Evolutionary conservation across 768 basidiomycete species (phyloP).

Genomic region (Mycena alexandri): DNA sequence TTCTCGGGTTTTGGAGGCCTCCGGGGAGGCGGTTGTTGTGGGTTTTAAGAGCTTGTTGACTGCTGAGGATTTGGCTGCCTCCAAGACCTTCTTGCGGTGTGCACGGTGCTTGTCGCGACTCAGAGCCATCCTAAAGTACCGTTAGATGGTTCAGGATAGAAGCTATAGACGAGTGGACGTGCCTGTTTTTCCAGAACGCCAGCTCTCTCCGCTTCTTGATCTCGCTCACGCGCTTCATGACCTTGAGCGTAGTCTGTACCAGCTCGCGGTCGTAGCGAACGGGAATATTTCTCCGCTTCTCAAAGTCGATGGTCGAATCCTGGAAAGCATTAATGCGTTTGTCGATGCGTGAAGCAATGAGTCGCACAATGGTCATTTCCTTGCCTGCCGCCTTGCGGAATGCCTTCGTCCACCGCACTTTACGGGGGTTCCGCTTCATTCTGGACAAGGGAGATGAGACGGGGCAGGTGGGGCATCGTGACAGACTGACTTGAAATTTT

Average conservation of each 20-base stretch:
- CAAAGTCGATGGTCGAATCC: constrained; percentile 99
- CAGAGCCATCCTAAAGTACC: constrained; percentile 78
- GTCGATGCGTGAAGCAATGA: constrained; percentile 3
- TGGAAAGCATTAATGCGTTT: constrained; percentile 45
- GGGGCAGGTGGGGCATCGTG: neutral
- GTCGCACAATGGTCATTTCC: constrained; percentile 96
- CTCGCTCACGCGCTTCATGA: constrained; percentile 95
- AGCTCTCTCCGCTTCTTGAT: constrained; percentile 92
- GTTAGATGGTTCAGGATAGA: constrained; percentile 15
- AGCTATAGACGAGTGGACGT: constrained; percentile 36
- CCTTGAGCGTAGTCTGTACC: constrained; percentile 92
- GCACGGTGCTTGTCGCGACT: constrained; percentile 83
- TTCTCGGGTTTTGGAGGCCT: constrained; percentile 69
- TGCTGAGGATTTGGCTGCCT: constrained; percentile 67
- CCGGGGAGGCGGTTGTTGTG: constrained; percentile 56
- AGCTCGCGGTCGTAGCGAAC: constrained; percentile 97
- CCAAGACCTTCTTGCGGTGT: constrained; percentile 76
- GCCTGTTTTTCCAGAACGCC: constrained; percentile 97
- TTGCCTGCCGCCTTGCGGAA: constrained; percentile 99
- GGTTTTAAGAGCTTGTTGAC: constrained; percentile 73
- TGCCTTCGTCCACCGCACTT: constrained; percentile 99
- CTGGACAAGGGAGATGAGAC: constrained; percentile 52
- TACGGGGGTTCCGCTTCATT: constrained; percentile 99
- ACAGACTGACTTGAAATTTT: constrained; percentile 93
- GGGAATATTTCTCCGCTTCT: constrained; percentile 97